Percentiles rank a stretch among this genome's conserved stretches.
Conservation (phyloP, 2,329 filamentous ascomycete species). For the Atkinsonella texensis region DNA sequence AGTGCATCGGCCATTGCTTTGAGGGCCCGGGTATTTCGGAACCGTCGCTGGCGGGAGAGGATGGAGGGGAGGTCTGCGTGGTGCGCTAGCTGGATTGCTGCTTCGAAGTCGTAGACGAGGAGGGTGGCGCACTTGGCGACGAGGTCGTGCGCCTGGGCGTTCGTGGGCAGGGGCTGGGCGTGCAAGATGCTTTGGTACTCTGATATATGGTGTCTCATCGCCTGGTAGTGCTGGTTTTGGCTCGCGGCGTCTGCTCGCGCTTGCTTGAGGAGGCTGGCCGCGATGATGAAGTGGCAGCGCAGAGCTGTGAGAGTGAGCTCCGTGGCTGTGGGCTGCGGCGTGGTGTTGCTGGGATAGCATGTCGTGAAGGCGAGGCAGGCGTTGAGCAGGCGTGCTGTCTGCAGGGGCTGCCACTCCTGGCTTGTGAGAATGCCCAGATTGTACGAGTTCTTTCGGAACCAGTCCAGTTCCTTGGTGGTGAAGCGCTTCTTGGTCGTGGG, state of each 20-base stretch:
- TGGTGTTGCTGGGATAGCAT: constrained; percentile 33
- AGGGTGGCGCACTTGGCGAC: constrained; percentile 51
- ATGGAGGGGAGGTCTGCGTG: constrained; percentile 56
- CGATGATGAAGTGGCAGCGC: constrained; percentile 59
- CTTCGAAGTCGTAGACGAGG: constrained; percentile 70
- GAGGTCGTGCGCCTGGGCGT: constrained; percentile 39
- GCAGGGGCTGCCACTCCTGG: constrained; percentile 38
- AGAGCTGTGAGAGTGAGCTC: constrained; percentile 34
- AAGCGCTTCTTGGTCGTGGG: constrained; percentile 38
- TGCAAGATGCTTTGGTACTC: not conserved
- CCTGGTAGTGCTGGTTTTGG: constrained; percentile 49
- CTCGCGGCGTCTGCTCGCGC: constrained; percentile 19
- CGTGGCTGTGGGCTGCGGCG: not conserved
- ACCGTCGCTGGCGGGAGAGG: constrained; percentile 38
- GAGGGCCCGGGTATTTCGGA: constrained; percentile 33
- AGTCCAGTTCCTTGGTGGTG: constrained; percentile 56
- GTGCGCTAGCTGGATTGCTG: constrained; percentile 49
- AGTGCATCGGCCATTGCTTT: constrained; percentile 57
- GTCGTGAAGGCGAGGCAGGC: constrained; percentile 40
- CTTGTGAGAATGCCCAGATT: constrained; percentile 58
- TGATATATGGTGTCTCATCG: constrained; percentile 46
- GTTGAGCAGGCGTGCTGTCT: constrained; percentile 43
- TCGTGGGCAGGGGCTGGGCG: constrained; percentile 14
- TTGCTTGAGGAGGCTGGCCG: constrained; percentile 21
- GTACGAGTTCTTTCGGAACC: constrained; percentile 76